Percentiles rank a stretch among this genome's conserved stretches.
Conservation (phyloP, 768 basidiomycete genomes). For the Termitomyces sp. region DNA sequence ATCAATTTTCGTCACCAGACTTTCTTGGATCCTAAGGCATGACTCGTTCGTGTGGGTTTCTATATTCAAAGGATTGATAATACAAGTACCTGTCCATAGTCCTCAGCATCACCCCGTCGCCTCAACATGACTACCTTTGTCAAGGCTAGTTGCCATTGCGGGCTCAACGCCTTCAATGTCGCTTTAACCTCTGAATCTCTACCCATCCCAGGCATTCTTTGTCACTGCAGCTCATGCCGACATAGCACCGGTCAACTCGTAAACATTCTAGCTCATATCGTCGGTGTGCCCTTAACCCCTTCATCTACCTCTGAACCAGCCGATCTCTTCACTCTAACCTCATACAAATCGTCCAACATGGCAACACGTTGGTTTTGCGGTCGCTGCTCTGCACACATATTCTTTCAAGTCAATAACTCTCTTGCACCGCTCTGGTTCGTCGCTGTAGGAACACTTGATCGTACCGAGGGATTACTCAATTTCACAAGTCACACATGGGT, state of each 20-base stretch:
- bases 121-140: conserved; percentile 16
- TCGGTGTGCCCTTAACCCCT: conserved; percentile 9
- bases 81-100: no score
- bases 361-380: conserved; percentile 16
- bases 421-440: conserved; percentile 10
- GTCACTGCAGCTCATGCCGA: conserved; percentile 28
- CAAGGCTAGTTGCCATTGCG: conserved; percentile 25
- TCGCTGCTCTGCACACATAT: conserved; percentile 15
- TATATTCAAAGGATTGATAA: no score
- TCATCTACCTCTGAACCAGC: conserved; percentile 5
- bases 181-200: conserved; percentile 17
- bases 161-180: conserved; percentile 18
- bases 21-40: no score
- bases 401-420: conserved; percentile 8
- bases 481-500: conserved; percentile 12
- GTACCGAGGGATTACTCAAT: conserved; percentile 10
- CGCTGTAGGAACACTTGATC: conserved; percentile 12
- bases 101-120: no score
- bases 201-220: conserved; percentile 18
- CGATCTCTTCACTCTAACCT: conserved; percentile 11
- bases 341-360: conserved; percentile 10
- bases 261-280: conserved; percentile 13
- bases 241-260: conserved; percentile 24
- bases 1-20: no score
- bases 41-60: no score